phyloP scores from a whole-genome alignment of 1,284 basidiomycete genomes.

The Psilocybe mexicana region DNA sequence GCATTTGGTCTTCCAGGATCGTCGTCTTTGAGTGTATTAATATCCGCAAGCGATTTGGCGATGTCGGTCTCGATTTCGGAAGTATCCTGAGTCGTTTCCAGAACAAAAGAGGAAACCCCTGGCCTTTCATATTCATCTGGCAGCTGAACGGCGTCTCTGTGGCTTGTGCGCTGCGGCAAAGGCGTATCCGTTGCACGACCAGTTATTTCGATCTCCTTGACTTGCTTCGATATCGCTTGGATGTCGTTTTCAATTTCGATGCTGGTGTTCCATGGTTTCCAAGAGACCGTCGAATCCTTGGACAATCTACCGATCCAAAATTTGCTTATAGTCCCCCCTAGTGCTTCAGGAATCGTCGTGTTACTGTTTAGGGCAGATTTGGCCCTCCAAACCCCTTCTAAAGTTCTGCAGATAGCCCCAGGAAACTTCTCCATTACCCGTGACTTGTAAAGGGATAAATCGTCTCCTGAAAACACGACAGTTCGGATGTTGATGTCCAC shows the following conservation, averaged over 20 bases:
- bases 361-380: background rate
- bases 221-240: background rate
- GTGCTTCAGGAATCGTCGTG: background rate
- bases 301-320: background rate
- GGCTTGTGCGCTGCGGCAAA: too few species aligned
- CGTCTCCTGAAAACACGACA: background rate
- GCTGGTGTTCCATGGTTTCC: background rate
- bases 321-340: background rate
- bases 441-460: background rate
- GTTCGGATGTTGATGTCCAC: background rate
- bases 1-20: background rate
- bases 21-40: background rate
- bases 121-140: background rate
- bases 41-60: background rate
- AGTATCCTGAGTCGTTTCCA: background rate
- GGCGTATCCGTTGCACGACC: background rate
- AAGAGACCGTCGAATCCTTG: background rate
- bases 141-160: background rate
- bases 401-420: background rate
- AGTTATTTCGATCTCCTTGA: background rate
- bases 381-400: background rate
- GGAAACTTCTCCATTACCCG: constrained; percentile 3
- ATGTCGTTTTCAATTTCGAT: background rate
- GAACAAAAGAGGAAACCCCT: background rate
- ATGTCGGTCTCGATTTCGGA: background rate